Evolutionary conservation across 345 rosid genomes (phyloP), one percentile per base, ranked within the genome.

Genomic region (Aegle marmelos): DNA sequence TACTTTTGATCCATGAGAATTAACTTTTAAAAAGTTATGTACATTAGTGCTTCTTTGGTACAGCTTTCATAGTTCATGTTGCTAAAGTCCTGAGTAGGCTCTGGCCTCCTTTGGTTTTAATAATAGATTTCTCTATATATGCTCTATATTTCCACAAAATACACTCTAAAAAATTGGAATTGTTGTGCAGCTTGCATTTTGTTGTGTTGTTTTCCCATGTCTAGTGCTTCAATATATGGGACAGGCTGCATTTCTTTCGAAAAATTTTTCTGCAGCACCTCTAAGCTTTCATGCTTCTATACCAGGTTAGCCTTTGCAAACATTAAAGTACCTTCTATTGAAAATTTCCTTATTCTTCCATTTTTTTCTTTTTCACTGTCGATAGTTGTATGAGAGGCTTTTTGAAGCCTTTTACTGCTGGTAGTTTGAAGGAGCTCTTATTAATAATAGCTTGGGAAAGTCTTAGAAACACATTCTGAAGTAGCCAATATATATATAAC

Each of bases 141-240:
- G n/a, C 71, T 28, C 13, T 72, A 21, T 6, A 30, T 13, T 36
- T 81, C 31, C 62, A 50, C 69, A 37, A 50, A 39, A 48, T 70
- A 70, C 36, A 72, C 61, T 48, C 64, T 74, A 45, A 82, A 60
- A 24, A 34, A 8, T 30, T 58, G 69, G 61, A 79, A 63, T 54
- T 54, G 62, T 16, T 81, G 22, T 87, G 93, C 93, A 94, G 99
- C 82, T 91, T 79, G 93, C 97, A 17, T 94, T 92, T 82, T 76
- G 85, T 74, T 86, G 90, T 79, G 82, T 92, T 54, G 90, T 90
- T 61, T 96, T 92, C 85, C 99, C 99, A 19, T 94, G 98, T 83
- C 86, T 96, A 66, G 96, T 96, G 86, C 94, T 96, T 83, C 99
- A 96, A 81, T 96, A 96, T 88, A 90, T 96, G 98, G 99, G 98